Evolutionary conservation across 106 monocot genomes (phyloP), one percentile per base, ranked within the genome.

Genomic region (Platanthera zijinensis): DNA sequence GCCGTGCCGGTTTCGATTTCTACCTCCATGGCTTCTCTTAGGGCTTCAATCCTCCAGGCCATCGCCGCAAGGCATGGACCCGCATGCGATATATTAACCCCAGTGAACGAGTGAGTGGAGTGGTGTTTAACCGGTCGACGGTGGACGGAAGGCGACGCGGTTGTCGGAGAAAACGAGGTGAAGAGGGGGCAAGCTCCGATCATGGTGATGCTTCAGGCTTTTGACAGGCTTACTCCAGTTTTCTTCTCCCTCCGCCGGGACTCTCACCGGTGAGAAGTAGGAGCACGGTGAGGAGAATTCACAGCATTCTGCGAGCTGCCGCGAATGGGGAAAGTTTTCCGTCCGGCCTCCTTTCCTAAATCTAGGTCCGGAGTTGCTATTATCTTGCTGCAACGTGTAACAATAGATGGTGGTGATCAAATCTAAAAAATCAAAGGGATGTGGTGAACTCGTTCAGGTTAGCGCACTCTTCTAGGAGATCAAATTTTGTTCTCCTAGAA

Each of bases 121-220:
- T 10, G 51, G 50, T 8, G 14, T 70, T 48, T 70, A 14, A 51
- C 21, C 9, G 51, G 72, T 72, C 10, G 72, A 72, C 8, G 48
- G 32, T 2, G 70, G 48, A 17, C 48, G 46, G 22, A 21, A 51
- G 51, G 21, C 21, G 21, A 3, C 10, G 72, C 7, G 8, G 50
- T 19, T 51, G 51, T 51, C 46, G 72, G 21, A 51, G 50, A 72
- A 72, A 72, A 19, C 51, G 72, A 17, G 22, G 18, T 5, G 8
- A 50, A 11, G 50, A 51, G 51, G 22, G 21, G 22, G 72, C 39
- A 51, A 72, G 21, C 72, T 19, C 51, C 51, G 21, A 11, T 51
- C 72, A 72, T 72, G 72, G 11, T 51, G 72, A 21, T 32, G 30
- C 30, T 66, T 66, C 66, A 32, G 18, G 8, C 62, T 25, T 63